Conservation (phyloP, 495 filamentous ascomycete species). For the Neurospora africana region DNA sequence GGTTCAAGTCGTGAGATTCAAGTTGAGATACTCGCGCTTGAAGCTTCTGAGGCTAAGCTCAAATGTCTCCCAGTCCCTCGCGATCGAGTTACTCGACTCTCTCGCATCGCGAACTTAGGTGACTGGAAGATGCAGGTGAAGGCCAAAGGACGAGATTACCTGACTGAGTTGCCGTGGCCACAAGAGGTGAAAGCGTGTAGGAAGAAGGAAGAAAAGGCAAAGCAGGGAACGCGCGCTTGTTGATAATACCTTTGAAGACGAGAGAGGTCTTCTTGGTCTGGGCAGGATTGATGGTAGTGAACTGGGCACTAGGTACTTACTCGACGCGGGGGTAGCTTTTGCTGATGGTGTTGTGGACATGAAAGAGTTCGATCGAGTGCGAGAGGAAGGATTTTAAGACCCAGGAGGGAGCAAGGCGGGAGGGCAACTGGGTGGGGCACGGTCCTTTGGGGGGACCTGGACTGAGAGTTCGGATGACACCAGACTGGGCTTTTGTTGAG, state of each 20-base stretch:
- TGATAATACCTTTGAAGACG: neutral
- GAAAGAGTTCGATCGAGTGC: neutral
- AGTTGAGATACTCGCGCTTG: neutral
- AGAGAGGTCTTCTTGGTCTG: neutral
- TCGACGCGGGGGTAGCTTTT: neutral
- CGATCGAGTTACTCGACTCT: neutral
- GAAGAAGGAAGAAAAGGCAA: neutral
- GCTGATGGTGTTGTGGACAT: neutral
- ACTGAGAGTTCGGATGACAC: neutral
- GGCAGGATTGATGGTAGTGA: neutral
- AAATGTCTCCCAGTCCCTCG: neutral
- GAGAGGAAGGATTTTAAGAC: neutral
- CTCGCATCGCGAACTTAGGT: neutral
- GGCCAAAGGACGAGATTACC: neutral
- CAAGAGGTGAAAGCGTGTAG: neutral
- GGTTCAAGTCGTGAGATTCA: neutral
- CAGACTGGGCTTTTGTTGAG: neutral
- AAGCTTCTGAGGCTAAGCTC: neutral
- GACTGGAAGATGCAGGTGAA: neutral
- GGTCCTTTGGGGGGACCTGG: neutral
- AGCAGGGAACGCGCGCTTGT: neutral
- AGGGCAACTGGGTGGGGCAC: neutral
- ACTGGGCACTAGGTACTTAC: neutral
- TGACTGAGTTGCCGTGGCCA: neutral
- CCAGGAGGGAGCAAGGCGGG: neutral